Base-by-base conservation (phyloP, 768 basidiomycete species). In the Amanita jacksonii region DNA sequence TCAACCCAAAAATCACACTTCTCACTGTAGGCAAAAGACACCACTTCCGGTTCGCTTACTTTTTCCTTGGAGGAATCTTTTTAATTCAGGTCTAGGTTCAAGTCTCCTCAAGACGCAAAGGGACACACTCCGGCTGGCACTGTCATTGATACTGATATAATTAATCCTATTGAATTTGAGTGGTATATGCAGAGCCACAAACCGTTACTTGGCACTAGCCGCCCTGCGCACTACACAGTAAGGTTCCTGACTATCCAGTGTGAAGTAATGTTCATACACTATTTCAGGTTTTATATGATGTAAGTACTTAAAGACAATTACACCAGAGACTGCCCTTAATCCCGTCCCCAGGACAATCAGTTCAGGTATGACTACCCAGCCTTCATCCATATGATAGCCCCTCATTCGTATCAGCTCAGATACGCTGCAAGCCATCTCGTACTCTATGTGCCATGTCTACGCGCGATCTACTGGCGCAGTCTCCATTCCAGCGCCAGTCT, bases 401-500 rank as follows among this genome's bases (percentile, higher is more conserved):
- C 19, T 19, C 23, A n/a, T n/a, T n/a, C n/a, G n/a, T 25, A 38
- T 31, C 47, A 83, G 78, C 19, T 69, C 79, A 12, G 80, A 85
- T 53, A 70, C 74, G 13, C 59, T 90, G 32, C 88, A 90, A 52
- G 69, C 72, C 0, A 57, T 89, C 0, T 74, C 81, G 0, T 90
- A 80, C 43, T 74, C 81, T 0, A 64, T 90, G 0, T 86, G 85
- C 53, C 85, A 90, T 36, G 78, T 86, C 0, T 90, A 85, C 39
- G 85, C 87, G 0, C 72, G 85, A 0, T 72, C 86, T 0, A 89
- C 87, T 0, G 78, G 88, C 8, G 84, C 85, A 0, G 87, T 90
- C 0, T 89, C 86, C 0, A 88, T 90, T 33, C 87, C 87, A 0
- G 86, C 87, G 0, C 87, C 87, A 0, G 85, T 89, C 0, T 90